A percentile compares a stretch with the other conserved stretches of the same genome.
These are phyloP conservation scores for Ascochyta koolunga DNA, from an alignment of 2,329 filamentous ascomycete species.

Conservation along the genomic window DNA sequence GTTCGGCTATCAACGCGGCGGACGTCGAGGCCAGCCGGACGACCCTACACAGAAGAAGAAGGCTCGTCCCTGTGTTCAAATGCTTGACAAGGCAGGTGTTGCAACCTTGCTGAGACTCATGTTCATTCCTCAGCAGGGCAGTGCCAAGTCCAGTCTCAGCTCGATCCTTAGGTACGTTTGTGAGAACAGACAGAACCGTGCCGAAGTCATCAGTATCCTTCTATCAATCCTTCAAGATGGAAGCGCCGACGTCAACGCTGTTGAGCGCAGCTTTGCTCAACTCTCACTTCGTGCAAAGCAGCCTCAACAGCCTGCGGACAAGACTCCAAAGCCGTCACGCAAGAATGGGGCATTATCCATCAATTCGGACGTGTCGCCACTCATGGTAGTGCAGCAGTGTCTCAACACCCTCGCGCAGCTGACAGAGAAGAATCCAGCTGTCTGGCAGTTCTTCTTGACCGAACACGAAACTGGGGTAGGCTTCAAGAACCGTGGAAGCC, in stretches of 20 bases:
- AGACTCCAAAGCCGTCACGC: constrained; percentile 84
- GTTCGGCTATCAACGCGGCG: constrained; percentile 39
- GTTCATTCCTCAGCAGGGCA: constrained; percentile 93
- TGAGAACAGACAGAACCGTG: constrained; percentile 93
- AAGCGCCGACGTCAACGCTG: constrained; percentile 87
- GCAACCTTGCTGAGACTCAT: constrained; percentile 97
- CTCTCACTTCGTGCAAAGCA: constrained; percentile 90
- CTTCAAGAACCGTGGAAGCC: constrained; percentile 75
- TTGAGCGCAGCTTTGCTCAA: constrained; percentile 94
- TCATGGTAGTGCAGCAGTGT: constrained; percentile 96
- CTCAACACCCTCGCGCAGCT: constrained; percentile 84
- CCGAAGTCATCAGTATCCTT: constrained; percentile 90
- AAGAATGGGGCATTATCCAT: constrained; percentile 68
- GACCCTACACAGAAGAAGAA: constrained; percentile 67
- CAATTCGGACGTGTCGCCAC: constrained; percentile 87
- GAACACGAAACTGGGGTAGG: constrained; percentile 85
- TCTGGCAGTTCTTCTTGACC: constrained; percentile 89
- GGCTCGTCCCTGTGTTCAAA: constrained; percentile 81
- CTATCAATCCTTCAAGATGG: constrained; percentile 95
- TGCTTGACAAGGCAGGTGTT: constrained; percentile 94
- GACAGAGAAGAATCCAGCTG: constrained; percentile 81
- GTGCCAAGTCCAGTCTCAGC: constrained; percentile 81
- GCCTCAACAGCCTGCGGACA: constrained; percentile 65
- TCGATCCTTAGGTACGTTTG: constrained; percentile 89
- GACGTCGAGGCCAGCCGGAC: constrained; percentile 50